These are phyloP conservation scores for Boletellus ananiceps DNA, from an alignment of 768 basidiomycete species.

Conservation along the genomic window DNA sequence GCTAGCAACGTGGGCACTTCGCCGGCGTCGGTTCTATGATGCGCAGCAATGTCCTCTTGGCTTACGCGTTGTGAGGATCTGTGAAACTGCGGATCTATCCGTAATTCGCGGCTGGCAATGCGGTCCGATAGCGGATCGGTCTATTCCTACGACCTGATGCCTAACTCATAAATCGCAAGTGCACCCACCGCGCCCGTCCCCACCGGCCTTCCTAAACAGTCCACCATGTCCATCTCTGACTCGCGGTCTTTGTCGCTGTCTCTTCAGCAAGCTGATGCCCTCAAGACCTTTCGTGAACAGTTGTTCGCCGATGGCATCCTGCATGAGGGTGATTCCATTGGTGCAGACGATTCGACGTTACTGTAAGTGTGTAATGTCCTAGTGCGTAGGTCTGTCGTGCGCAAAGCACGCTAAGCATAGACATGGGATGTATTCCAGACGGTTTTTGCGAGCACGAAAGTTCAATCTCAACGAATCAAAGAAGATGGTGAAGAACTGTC, in stretches of 20 bases:
- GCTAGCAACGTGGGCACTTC: neutral
- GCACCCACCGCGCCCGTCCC: neutral
- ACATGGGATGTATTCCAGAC: constrained; percentile 35
- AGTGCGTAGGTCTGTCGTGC: neutral
- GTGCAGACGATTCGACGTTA: constrained; percentile 55
- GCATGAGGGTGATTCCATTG: constrained; percentile 57
- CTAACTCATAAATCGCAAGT: neutral
- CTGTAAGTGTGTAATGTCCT: constrained; percentile 39
- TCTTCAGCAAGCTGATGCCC: constrained; percentile 33
- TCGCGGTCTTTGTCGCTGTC: constrained; percentile 11
- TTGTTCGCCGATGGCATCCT: constrained; percentile 51
- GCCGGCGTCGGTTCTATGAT: no score
- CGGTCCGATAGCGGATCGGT: neutral
- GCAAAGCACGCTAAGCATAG: constrained; percentile 3
- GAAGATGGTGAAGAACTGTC: constrained; percentile 62
- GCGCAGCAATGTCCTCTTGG: no score
- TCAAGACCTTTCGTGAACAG: constrained; percentile 49
- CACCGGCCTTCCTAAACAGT: neutral
- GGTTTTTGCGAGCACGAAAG: constrained; percentile 73
- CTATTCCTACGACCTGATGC: no score
- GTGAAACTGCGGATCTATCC: neutral
- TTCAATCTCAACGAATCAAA: constrained; percentile 56
- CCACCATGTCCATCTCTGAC: constrained; percentile 12
- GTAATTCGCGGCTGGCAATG: neutral
- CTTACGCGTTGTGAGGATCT: neutral